Evolutionary conservation across 805 yeast genomes (phyloP).

Genomic region (Saccharomyces eubayanus): DNA sequence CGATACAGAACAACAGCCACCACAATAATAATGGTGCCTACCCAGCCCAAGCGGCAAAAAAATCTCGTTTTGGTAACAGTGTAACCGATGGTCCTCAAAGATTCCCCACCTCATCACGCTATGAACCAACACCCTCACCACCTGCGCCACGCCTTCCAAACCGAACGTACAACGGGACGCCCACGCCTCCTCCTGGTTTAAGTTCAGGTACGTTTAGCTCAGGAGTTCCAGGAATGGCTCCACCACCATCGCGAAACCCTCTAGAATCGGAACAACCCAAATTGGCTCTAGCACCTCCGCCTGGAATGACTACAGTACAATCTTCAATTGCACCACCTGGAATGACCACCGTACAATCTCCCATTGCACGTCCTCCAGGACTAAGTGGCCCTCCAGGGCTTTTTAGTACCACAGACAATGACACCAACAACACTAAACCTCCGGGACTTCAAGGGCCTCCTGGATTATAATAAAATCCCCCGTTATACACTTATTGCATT

Average conservation of each 20-base stretch:
- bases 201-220: conserved; percentile 1
- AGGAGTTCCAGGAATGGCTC: conserved; percentile 15
- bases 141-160: conserved; percentile 1
- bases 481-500: conserved; percentile 1
- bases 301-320: conserved; percentile 1
- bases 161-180: background rate
- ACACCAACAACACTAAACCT: conserved; percentile 3
- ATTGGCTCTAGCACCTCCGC: conserved; percentile 1
- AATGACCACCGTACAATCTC: conserved; percentile 5
- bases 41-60: background rate
- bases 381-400: conserved; percentile 23
- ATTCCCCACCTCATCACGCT: background rate
- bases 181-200: conserved; percentile 10
- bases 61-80: background rate
- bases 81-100: background rate
- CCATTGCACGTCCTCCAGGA: conserved; percentile 16
- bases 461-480: conserved; percentile 21
- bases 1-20: background rate
- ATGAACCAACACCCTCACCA: conserved; percentile 1
- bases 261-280: conserved; percentile 2
- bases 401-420: background rate
- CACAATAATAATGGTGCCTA: background rate
- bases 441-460: conserved; percentile 27
- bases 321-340: conserved; percentile 9
- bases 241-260: conserved; percentile 16